Evolutionary conservation across 768 basidiomycete species (phyloP), one percentile per base, ranked within the genome.

Genomic region (Ephemerocybe angulata): DNA sequence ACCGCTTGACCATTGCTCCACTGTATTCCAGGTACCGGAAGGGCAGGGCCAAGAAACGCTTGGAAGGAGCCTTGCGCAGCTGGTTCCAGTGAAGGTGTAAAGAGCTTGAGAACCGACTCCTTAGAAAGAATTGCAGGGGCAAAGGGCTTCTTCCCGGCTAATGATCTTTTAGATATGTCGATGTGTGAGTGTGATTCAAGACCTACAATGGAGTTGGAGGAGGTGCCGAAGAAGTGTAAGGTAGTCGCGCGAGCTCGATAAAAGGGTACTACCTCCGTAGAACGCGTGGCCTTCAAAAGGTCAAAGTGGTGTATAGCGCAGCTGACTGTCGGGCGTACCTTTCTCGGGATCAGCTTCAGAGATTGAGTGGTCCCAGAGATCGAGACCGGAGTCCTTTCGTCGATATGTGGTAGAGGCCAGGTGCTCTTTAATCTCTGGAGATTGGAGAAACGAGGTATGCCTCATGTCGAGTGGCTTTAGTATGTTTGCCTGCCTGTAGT

Each of bases 151-250:
- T 2, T 21, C 31, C 7, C 21, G 43, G 4, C 7, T 27, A 10
- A 22, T n/a, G 4, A 22, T 46, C 7, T 27, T 12, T 25, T 46
- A 10, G 11, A 22, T 46, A 10, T n/a, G n/a, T n/a, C n/a, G n/a
- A n/a, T n/a, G n/a, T n/a, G n/a, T n/a, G 19, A 7, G 40, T 6
- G 11, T 42, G 27, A 27, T 21, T 12, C 24, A 37, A 1, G 17
- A 41, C 44, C 24, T 60, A 65, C 69, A 63, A 50, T 71, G 59
- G 21, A 72, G 63, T 47, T 68, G 67, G n/a, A 73, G 54, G 5
- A 73, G 47, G 54, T 73, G 70, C 11, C 65, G 67, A 30, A 70
- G 61, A 29, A 73, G 58, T 37, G 65, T 58, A 42, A 72, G 62
- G 53, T 72, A 72, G 47, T 69, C 70, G 43, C 65, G 48, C 21